Base-by-base conservation (phyloP, 176 grass and related monocot genomes). In the Chloris gayana region DNA sequence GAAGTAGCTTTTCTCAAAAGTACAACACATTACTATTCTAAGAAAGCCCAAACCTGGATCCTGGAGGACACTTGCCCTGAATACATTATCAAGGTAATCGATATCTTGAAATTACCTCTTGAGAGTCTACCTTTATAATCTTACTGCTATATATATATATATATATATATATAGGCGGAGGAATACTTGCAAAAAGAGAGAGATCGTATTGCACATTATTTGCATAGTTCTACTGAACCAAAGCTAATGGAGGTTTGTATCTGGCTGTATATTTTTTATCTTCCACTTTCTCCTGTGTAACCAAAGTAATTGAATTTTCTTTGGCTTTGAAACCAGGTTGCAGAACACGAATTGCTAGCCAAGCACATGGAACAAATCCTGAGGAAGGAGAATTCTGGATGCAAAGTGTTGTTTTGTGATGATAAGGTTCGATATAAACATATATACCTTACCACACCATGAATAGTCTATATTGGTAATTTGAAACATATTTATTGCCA, bases 331-430 rank as follows among this genome's bases (percentile, higher is more conserved):
- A 51, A 51, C 49, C 49, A 51, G 49, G 49, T 51, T 37, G 68
- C 85, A 97, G 89, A 94, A 88, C 89, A 92, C 70, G 91, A 97
- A 67, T 73, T 97, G 75, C 80, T 97, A 57, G 79, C 85, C 54
- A 80, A 88, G 58, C 86, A 97, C 79, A 83, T 87, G 74, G 90
- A 75, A 58, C 94, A 92, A 74, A 80, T 97, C 73, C 67, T 97
- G 63, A 87, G 87, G 79, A 97, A 97, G 69, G 94, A 97, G 45
- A 83, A 97, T 82, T 97, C 94, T 67, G 94, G 94, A 70, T 97
- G 85, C 33, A 85, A 90, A 75, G 91, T 84, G 7, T 69, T 94
- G 32, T 89, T 94, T 77, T 77, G 65, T 75, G 91, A 97, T 75
- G 91, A 97, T 60, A 97, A 97, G 87, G 91, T 97, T 84, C 67